Evolutionary conservation across 164 flowering plant species (phyloP), one percentile per base, ranked within the genome.

Genomic region (Amborella trichopoda): DNA sequence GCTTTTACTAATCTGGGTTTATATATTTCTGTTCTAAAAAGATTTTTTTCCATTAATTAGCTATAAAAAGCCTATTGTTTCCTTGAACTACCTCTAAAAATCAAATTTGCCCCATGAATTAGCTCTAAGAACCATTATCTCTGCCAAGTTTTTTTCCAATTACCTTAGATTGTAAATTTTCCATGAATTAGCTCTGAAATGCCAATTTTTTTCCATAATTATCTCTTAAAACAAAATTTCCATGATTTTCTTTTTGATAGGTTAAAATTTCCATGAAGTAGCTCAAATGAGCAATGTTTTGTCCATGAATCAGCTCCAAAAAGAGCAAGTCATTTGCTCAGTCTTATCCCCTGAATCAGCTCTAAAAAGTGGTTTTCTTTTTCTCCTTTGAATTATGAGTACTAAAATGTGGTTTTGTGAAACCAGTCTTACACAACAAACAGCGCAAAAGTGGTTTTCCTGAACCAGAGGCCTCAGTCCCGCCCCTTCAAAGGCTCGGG

Each of bases 391-490:
- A 22, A 3, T 17, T n/a, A n/a, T n/a, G n/a, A n/a, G n/a, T n/a
- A n/a, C n/a, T n/a, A n/a, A n/a, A n/a, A n/a, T n/a, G n/a, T n/a
- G n/a, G n/a, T n/a, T n/a, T n/a, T n/a, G n/a, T n/a, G n/a, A 13
- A 37, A 52, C 23, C 55, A 68, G 69, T 22, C 65, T 1, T 67
- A 63, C 41, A 67, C 55, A 11, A 63, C 59, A 19, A 67, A 67
- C 55, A 51, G 49, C 4, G 68, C 71, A 0, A 67, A 59, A 38
- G 71, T 63, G 46, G 45, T 63, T 3, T 67, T 67, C 50, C 12
- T 67, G 26, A 59, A 67, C 14, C 67, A 55, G 23, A 63, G 62
- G 28, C 67, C 71, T 1, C 64, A 62, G 52, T 12, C 64, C 3
- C 53, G 65, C 10, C 53, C 60, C 21, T 37, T 51, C 34, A 62